A percentile compares a stretch with the other conserved stretches of the same genome.
phyloP scores from a whole-genome alignment of 2,329 filamentous ascomycete genomes.

The Fusarium solani-melongenae region DNA sequence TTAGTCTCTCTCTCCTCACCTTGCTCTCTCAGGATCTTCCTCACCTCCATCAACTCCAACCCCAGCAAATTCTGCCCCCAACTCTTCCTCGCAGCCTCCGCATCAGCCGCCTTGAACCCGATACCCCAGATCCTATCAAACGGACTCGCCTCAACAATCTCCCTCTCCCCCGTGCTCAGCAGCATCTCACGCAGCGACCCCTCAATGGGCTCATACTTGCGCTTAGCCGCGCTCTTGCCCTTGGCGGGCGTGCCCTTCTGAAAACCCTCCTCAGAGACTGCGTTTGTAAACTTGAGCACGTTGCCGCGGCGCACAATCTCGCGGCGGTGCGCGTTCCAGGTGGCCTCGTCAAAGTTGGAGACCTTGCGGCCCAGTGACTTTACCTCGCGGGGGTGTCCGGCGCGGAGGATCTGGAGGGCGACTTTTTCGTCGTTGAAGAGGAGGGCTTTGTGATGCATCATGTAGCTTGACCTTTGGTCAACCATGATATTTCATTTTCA shows the following conservation, averaged over 20 bases:
- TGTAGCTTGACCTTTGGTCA: slow-evolving; percentile 52
- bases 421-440: slow-evolving; percentile 58
- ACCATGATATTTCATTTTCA: background rate
- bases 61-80: slow-evolving; percentile 77
- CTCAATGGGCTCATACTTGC: slow-evolving; percentile 44
- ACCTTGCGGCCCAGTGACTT: slow-evolving; percentile 68
- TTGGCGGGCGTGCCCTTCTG: slow-evolving; percentile 34
- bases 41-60: slow-evolving; percentile 69
- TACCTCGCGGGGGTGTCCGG: slow-evolving; percentile 57
- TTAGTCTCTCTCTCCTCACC: background rate
- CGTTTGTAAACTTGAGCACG: slow-evolving; percentile 67
- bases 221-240: slow-evolving; percentile 24
- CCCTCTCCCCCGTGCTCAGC: slow-evolving; percentile 67
- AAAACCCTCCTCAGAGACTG: slow-evolving; percentile 47
- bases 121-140: slow-evolving; percentile 74
- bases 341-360: slow-evolving; percentile 58
- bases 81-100: slow-evolving; percentile 55
- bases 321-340: slow-evolving; percentile 64
- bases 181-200: slow-evolving; percentile 59
- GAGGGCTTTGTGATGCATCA: slow-evolving; percentile 66
- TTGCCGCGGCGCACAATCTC: slow-evolving; percentile 68
- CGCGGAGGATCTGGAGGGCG: slow-evolving; percentile 61
- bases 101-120: slow-evolving; percentile 65
- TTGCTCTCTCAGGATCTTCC: slow-evolving; percentile 59
- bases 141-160: slow-evolving; percentile 72